Conservation (phyloP, 106 monocot species). For the Ottelia alismoides region DNA sequence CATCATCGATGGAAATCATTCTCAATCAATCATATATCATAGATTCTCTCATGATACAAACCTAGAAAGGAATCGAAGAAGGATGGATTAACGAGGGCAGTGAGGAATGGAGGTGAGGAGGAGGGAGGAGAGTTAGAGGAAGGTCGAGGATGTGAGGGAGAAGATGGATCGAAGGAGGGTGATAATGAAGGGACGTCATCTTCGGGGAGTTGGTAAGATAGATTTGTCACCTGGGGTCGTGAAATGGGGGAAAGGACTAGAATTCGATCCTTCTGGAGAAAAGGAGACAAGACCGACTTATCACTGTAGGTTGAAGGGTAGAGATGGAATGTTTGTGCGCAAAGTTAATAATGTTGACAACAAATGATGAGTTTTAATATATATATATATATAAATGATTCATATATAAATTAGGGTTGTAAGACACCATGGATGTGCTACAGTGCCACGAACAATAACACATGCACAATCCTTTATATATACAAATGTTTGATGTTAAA, state of each 20-base stretch:
- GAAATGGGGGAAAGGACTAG: not conserved
- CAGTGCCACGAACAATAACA: no score
- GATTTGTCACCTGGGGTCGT: not conserved
- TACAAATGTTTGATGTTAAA: no score
- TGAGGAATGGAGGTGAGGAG: not conserved
- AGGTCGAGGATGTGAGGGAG: conserved; percentile 1
- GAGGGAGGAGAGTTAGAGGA: not conserved
- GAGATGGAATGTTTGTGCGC: conserved; percentile 16
- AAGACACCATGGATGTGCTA: no score
- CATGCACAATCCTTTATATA: no score
- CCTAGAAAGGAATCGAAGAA: not conserved
- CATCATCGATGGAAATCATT: no score
- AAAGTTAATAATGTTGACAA: no score
- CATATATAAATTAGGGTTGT: no score
- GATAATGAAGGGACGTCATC: not conserved
- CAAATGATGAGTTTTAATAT: no score
- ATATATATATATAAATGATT: no score
- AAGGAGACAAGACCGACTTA: not conserved
- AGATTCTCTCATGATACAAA: no score
- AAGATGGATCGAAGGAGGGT: not conserved
- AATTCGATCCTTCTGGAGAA: not conserved
- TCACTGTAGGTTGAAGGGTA: not conserved
- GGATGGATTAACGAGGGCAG: not conserved
- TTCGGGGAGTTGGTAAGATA: not conserved
- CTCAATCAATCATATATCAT: no score